Percentiles rank a stretch among this genome's conserved stretches.
Conservation (phyloP, 192 early-diverging fungal genomes). For the Backusella liffmaniae region DNA sequence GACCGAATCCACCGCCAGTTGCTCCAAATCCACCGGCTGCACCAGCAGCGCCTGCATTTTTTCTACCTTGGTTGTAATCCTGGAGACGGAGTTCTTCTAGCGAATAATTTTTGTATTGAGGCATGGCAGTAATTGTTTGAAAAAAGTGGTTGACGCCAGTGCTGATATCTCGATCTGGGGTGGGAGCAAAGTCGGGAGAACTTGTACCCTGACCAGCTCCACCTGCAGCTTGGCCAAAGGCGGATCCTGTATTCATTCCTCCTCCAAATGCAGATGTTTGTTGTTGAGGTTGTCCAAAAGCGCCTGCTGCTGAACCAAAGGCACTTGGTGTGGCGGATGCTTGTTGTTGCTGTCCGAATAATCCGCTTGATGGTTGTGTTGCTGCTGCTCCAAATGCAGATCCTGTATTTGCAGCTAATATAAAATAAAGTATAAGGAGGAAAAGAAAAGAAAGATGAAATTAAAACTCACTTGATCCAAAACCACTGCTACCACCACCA, state of each 20-base stretch:
- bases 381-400: constrained; percentile 44
- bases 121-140: constrained; percentile 81
- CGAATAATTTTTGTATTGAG: constrained; percentile 79
- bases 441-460: not conserved
- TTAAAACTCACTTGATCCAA: constrained; percentile 15
- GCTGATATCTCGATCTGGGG: constrained; percentile 45
- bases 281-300: constrained; percentile 9
- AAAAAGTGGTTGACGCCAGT: constrained; percentile 60
- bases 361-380: constrained; percentile 13
- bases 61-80: constrained; percentile 86
- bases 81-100: constrained; percentile 88
- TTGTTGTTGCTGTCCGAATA: constrained; percentile 34
- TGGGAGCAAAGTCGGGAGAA: constrained; percentile 51
- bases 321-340: constrained; percentile 27
- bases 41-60: constrained; percentile 38
- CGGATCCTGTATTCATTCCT: constrained; percentile 24
- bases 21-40: constrained; percentile 11
- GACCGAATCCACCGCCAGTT: not conserved
- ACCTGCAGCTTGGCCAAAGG: constrained; percentile 38
- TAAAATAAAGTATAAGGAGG: not conserved
- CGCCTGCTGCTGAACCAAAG: constrained; percentile 41
- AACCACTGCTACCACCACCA: constrained; percentile 9
- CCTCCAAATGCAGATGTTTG: constrained; percentile 44
- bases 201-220: constrained; percentile 51
- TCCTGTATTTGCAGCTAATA: constrained; percentile 15